Conservation (phyloP, 805 yeast genomes). For the Metschnikowia baotianmanensis region DNA sequence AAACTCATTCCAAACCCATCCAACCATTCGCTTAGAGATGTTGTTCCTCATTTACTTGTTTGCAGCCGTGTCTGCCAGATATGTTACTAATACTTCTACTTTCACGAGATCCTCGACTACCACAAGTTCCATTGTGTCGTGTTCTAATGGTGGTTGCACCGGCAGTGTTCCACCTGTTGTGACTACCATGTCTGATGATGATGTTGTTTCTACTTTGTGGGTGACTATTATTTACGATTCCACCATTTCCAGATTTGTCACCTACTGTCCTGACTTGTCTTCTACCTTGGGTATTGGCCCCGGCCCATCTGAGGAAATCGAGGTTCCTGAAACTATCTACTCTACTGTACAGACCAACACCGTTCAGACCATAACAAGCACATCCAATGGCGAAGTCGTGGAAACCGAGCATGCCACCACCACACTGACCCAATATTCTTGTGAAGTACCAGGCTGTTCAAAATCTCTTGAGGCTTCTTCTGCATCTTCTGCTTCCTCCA, state of each 20-base stretch:
- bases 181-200: neutral
- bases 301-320: neutral
- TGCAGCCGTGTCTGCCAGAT: slow-evolving; percentile 6
- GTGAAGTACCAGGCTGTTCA: neutral
- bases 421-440: neutral
- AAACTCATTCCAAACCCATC: too few species aligned
- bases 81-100: slow-evolving; percentile 1
- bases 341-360: too few species aligned
- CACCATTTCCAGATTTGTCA: slow-evolving; percentile 1
- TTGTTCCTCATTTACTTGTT: slow-evolving; percentile 8
- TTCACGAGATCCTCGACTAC: neutral
- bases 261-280: slow-evolving; percentile 5
- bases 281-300: slow-evolving; percentile 8
- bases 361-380: too few species aligned
- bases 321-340: too few species aligned
- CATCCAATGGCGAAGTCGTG: slow-evolving; percentile 3
- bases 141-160: slow-evolving; percentile 5
- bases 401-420: slow-evolving; percentile 1
- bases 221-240: slow-evolving; percentile 4
- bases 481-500: neutral
- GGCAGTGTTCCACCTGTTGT: too few species aligned
- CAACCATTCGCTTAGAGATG: slow-evolving; percentile 10
- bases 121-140: slow-evolving; percentile 1
- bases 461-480: neutral
- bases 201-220: neutral